These are phyloP conservation scores for Russula lepida DNA, from an alignment of 768 basidiomycete genomes.

Conservation along the genomic window DNA sequence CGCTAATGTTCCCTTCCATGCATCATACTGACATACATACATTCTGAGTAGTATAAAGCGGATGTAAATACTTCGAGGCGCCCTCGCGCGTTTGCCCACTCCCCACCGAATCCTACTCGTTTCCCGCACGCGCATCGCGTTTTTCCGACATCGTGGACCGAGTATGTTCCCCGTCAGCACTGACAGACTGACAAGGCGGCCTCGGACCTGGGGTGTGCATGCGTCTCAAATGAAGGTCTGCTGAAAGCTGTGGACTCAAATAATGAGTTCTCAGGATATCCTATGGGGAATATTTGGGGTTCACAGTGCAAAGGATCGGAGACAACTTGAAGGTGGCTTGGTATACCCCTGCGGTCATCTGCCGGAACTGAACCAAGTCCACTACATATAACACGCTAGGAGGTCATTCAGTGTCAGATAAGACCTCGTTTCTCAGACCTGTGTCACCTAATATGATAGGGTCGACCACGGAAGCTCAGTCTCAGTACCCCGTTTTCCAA, in stretches of 20 bases:
- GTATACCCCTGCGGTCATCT: conserved; percentile 54
- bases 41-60: too few species aligned
- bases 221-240: conserved; percentile 92
- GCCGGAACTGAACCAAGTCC: conserved; percentile 90
- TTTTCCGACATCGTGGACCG: too few species aligned
- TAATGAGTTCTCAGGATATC: conserved; percentile 88
- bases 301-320: neutral
- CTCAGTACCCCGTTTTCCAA: conserved; percentile 98
- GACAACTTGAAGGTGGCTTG: neutral
- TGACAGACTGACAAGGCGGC: too few species aligned
- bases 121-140: too few species aligned
- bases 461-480: conserved; percentile 68
- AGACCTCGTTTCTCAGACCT: too few species aligned
- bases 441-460: conserved; percentile 91
- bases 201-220: too few species aligned
- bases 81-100: too few species aligned
- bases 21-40: too few species aligned
- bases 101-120: too few species aligned
- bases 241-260: conserved; percentile 85
- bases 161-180: too few species aligned
- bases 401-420: neutral
- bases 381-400: conserved; percentile 88
- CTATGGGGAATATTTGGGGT: conserved; percentile 29
- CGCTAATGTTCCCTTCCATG: too few species aligned
- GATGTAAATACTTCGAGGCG: too few species aligned